Base-by-base conservation (phyloP, 495 filamentous ascomycete genomes). In the Aspergillus carlsbadensis region DNA sequence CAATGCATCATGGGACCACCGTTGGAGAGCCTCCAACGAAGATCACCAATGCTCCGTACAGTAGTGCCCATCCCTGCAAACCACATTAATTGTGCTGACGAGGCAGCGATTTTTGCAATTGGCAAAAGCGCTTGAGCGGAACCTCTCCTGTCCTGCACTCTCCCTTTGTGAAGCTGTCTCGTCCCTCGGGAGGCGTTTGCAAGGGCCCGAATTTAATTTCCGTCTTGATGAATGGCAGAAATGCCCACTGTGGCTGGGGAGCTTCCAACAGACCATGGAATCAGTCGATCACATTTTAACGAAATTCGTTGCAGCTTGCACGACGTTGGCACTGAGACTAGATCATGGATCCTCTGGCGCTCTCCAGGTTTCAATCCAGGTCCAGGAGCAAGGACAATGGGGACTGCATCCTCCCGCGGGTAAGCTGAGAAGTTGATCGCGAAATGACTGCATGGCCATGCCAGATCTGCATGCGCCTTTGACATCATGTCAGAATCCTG, bases 351-450 rank as follows among this genome's bases (percentile, higher is more conserved):
- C 40, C 29, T 21, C 18, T 47, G 50, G 24, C 36, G 37, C 34
- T 34, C 18, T 52, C 54, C 40, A 43, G 20, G 13, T 45, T 45
- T 31, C 10, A 8, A 29, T 29, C 26, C 26, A 3, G 8, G 11
- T 45, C 11, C 22, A 45, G 22, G 20, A 29, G 42, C 42, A n/a
- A 58, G 55, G 45, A 50, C 35, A 24, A 56, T 52, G 56, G 60
- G 46, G 29, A 26, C 52, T 56, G 56, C 46, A 54, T 52, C 52
- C 43, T 52, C 39, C 59, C 40, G 40, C 42, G 15, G 2, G n/a
- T 5, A 33, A 15, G n/a, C 4, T 29, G 26, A 8, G 26, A 29
- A 29, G 26, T n/a, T n/a, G n/a, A n/a, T n/a, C n/a, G n/a, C n/a
- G n/a, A n/a, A n/a, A n/a, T n/a, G n/a, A n/a, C n/a, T n/a, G n/a